Conservation (phyloP, 1,139 yeast genomes). For the Candida smagusa region DNA sequence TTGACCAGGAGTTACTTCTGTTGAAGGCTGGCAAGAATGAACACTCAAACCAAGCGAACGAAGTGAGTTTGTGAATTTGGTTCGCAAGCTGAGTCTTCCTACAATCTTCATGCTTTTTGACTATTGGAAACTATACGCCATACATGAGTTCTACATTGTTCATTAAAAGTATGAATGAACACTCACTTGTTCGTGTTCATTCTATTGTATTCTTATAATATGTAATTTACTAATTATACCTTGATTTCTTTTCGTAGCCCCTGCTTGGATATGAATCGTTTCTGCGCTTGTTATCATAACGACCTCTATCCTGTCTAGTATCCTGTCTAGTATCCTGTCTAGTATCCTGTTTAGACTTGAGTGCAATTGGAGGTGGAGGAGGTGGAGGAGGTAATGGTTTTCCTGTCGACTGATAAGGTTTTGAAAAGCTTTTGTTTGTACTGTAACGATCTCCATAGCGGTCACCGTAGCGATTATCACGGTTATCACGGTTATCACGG, state of each 20-base stretch:
- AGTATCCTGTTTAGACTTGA: constrained; percentile 11
- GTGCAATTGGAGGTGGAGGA: constrained; percentile 20
- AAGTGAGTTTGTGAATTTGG: no score
- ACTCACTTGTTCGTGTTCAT: constrained; percentile 1
- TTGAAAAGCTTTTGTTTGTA: neutral
- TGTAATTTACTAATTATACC: constrained; percentile 14
- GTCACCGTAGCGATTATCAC: neutral
- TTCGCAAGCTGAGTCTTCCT: no score
- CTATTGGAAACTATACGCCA: no score
- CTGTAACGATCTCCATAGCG: no score
- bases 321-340: constrained; percentile 8
- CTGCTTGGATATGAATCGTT: constrained; percentile 23
- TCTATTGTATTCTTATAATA: constrained; percentile 7
- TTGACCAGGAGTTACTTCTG: constrained; percentile 29
- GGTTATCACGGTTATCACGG: neutral
- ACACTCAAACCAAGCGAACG: no score
- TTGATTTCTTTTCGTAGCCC: constrained; percentile 32
- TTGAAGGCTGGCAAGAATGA: constrained; percentile 15
- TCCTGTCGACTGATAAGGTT: neutral
- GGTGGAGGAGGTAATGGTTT: constrained; percentile 25
- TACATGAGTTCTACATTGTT: no score
- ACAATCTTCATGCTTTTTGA: no score
- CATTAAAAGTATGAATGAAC: no score
- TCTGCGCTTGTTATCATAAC: constrained; percentile 22
- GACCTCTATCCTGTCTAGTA: neutral